phyloP scores from a whole-genome alignment of 306 rosid genomes.

The Nissolia schottii region DNA sequence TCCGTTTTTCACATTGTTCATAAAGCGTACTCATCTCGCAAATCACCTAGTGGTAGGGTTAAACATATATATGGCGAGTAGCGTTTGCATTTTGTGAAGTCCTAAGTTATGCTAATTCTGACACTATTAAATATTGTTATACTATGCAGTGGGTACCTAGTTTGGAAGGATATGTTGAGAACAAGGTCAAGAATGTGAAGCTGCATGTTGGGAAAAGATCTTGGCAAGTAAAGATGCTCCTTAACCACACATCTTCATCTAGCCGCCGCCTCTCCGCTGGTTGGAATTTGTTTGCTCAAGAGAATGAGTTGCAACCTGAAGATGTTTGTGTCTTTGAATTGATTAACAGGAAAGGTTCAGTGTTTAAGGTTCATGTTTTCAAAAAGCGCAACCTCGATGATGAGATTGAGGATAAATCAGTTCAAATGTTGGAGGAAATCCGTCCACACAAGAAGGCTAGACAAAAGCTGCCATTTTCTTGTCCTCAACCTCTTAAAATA shows the following conservation, averaged over 20 bases:
- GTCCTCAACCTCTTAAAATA: not conserved
- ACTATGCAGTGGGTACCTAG: no score
- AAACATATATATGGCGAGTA: not conserved
- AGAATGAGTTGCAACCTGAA: not conserved
- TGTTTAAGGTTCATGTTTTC: not conserved
- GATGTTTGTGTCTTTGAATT: slow-evolving; percentile 5
- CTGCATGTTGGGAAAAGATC: not conserved
- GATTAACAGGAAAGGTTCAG: not conserved
- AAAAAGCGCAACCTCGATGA: not conserved
- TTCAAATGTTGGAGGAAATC: not conserved
- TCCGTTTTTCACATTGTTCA: not conserved
- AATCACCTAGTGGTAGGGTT: not conserved
- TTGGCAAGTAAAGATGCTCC: not conserved
- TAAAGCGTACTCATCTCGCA: not conserved
- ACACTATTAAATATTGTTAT: not conserved
- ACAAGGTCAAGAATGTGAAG: not conserved
- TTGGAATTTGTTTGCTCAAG: not conserved
- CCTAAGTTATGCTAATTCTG: not conserved
- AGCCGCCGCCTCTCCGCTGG: not conserved
- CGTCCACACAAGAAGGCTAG: slow-evolving; percentile 12
- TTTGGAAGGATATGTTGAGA: no score
- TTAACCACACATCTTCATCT: no score
- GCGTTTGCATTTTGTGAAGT: not conserved
- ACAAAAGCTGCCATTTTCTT: not conserved
- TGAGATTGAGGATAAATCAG: not conserved